A percentile compares a stretch with the other conserved stretches of the same genome.
phyloP scores from a whole-genome alignment of 2,329 filamentous ascomycete species.

The Pseudopithomyces maydicus region DNA sequence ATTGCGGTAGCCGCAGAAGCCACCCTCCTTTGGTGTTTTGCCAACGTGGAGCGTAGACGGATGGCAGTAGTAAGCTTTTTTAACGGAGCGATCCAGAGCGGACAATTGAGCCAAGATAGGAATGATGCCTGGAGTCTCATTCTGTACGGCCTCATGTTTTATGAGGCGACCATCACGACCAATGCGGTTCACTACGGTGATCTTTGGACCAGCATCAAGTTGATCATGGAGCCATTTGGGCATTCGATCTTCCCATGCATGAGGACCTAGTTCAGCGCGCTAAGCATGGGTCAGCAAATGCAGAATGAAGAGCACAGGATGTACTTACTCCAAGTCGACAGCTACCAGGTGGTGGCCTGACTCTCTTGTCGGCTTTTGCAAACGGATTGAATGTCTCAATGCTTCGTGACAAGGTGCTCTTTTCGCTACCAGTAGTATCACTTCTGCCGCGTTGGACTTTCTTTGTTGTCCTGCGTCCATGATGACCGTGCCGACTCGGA shows the following conservation, averaged over 20 bases:
- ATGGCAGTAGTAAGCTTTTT: constrained; percentile 80
- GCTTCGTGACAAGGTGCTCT: constrained; percentile 41
- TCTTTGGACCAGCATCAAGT: constrained; percentile 47
- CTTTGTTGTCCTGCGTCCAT: constrained; percentile 29
- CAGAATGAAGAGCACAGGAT: background rate
- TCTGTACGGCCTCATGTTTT: constrained; percentile 48
- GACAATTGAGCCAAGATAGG: constrained; percentile 54
- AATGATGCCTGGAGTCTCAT: constrained; percentile 52
- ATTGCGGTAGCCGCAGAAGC: constrained; percentile 94
- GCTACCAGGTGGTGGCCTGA: constrained; percentile 36
- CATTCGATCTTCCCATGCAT: constrained; percentile 54
- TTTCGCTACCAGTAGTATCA: constrained; percentile 36
- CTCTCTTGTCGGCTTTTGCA: constrained; percentile 27
- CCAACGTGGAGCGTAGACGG: constrained; percentile 77
- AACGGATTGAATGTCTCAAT: constrained; percentile 43
- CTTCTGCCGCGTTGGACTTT: constrained; percentile 28
- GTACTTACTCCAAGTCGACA: constrained; percentile 42
- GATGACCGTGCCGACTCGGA: constrained; percentile 19
- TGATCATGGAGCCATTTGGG: constrained; percentile 49
- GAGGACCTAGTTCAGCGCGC: constrained; percentile 52
- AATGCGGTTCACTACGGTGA: constrained; percentile 47
- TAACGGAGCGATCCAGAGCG: constrained; percentile 66
- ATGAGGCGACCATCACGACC: constrained; percentile 49
- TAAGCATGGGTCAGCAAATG: constrained; percentile 28
- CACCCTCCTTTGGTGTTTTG: constrained; percentile 79